Evolutionary conservation across 306 rosid species (phyloP), one percentile per base, ranked within the genome.

Genomic region (Prunus davidiana): DNA sequence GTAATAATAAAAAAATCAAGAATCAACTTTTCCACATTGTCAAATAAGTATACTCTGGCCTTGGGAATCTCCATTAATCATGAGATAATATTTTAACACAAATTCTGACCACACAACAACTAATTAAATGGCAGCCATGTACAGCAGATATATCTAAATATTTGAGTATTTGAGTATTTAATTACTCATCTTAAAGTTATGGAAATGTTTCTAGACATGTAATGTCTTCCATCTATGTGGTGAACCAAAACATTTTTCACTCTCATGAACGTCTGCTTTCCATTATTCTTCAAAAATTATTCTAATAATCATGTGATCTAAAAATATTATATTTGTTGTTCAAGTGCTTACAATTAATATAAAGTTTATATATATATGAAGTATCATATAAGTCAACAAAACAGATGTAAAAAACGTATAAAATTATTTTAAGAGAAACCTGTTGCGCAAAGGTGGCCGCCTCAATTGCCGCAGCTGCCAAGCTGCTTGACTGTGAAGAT

Each of bases 401-500:
- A 38, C 43, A 38, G 43, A 38, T 38, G 43, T 6, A 18, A 57
- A 34, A 32, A 71, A 3, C 1, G 28, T 15, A 6, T 9, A 72
- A 9, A 27, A n/a, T 70, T 50, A 32, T 54, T 72, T 56, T 2
- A 6, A 62, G 28, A 41, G 5, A 69, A 58, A 95, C 98, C 97
- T 95, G 98, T 74, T 95, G 97, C 73, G 98, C 77, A 85, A 95
- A 95, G 66, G 98, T 81, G 3, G 98, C 98, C 66, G 98, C 98
- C 88, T 95, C 98, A 78, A 95, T 95, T 74, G 98, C 98, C 75
- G 98, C 97, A 69, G 98, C 97, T 47, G 98, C 98, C 76, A 95
- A 89, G 78, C 96, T 95, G 85, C 97, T 95, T 38, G 97, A 90
- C 83, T 95, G 98, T 77, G 96, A 85, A 71, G 89, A 67, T 83